A percentile compares a stretch with the other conserved stretches of the same genome.
Evolutionary conservation across 2,329 filamentous ascomycete species (phyloP).

Genomic region (Xylaria sp.): DNA sequence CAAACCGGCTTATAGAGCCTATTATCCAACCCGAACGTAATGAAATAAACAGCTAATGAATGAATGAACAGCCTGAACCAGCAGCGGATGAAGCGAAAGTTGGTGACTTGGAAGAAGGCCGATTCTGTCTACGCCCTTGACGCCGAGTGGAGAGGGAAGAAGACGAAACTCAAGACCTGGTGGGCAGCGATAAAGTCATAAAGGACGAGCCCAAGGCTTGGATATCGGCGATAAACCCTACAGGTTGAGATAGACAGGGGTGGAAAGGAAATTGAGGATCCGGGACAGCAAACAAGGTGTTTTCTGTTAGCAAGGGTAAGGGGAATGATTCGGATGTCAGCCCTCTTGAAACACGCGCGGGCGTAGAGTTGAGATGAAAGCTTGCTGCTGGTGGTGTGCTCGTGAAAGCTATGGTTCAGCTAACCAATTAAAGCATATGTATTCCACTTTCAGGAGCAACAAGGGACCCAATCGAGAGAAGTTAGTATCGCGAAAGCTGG

Average conservation of each 20-base stretch:
- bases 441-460: constrained; percentile 16
- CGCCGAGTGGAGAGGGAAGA: constrained; percentile 50
- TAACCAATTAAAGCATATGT: constrained; percentile 29
- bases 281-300: constrained; percentile 33
- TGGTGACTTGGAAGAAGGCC: constrained; percentile 53
- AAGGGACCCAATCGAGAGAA: constrained; percentile 14
- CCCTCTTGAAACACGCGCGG: constrained; percentile 53
- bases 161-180: constrained; percentile 48
- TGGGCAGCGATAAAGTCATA: constrained; percentile 54
- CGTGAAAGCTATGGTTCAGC: constrained; percentile 30
- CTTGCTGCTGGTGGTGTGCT: constrained; percentile 13
- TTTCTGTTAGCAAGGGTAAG: constrained; percentile 27
- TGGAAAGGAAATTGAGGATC: constrained; percentile 44
- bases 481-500: constrained; percentile 41
- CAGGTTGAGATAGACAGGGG: constrained; percentile 38
- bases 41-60: constrained; percentile 51
- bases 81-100: constrained; percentile 62
- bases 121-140: constrained; percentile 58
- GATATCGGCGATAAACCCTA: constrained; percentile 22
- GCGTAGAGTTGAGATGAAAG: constrained; percentile 46
- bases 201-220: constrained; percentile 46
- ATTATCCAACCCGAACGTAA: constrained; percentile 42
- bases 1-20: constrained; percentile 25
- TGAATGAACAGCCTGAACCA: constrained; percentile 60
- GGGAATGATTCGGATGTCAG: constrained; percentile 52